These are phyloP conservation scores for Gaultheria prostrata DNA, from an alignment of 148 eudicot genomes.

Conservation along the genomic window DNA sequence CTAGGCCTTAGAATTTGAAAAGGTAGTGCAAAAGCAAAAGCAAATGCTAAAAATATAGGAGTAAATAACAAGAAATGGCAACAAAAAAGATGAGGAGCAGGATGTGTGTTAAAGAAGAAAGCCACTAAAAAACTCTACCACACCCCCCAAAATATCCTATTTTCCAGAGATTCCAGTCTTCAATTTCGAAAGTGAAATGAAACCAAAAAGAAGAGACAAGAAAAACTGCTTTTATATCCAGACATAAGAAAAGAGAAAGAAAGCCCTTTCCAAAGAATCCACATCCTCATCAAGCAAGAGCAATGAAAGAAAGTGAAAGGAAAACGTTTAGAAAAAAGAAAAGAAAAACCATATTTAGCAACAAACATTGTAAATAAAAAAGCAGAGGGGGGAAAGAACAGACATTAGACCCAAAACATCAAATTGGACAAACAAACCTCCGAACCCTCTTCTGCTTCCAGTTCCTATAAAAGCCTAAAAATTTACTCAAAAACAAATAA, in stretches of 20 bases:
- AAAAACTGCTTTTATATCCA: neutral
- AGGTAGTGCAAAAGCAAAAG: neutral
- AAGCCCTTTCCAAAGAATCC: neutral
- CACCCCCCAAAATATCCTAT: neutral
- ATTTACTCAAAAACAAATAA: neutral
- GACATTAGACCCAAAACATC: neutral
- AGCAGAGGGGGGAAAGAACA: neutral
- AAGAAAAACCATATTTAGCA: neutral
- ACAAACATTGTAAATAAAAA: neutral
- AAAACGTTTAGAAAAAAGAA: neutral
- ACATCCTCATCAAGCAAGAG: neutral
- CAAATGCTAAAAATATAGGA: neutral
- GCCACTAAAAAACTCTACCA: neutral
- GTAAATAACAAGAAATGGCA: neutral
- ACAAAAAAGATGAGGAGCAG: neutral
- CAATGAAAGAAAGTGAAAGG: neutral
- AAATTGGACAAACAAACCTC: neutral
- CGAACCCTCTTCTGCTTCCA: neutral
- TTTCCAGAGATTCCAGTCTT: neutral
- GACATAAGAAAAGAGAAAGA: neutral
- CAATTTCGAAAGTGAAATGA: neutral
- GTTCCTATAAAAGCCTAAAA: neutral
- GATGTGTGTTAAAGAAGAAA: neutral
- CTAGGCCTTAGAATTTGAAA: neutral
- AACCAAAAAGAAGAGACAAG: neutral